Percentiles rank a stretch among this genome's conserved stretches.
These are phyloP conservation scores for Colletotrichum horii DNA, from an alignment of 2,329 filamentous ascomycete genomes.

Conservation along the genomic window DNA sequence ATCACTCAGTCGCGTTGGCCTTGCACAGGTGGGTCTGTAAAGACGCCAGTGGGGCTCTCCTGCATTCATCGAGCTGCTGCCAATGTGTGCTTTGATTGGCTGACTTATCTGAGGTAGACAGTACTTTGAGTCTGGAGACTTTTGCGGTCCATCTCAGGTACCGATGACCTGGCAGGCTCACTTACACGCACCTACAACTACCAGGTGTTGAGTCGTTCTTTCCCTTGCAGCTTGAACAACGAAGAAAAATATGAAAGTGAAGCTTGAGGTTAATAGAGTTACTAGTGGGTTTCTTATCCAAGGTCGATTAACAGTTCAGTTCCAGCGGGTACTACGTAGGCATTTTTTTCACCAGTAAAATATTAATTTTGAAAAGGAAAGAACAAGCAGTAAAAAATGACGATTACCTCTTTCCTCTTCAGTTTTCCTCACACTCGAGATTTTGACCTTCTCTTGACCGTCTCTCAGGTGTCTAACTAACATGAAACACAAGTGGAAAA, in stretches of 20 bases:
- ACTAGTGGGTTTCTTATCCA: not conserved
- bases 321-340: not conserved
- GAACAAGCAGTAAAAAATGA: not conserved
- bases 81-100: not conserved
- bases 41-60: not conserved
- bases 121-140: not conserved
- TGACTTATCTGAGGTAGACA: fast-evolving
- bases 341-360: not conserved
- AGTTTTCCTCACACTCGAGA: not conserved
- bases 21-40: slow-evolving; percentile 2
- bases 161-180: not conserved
- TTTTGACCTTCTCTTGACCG: not conserved
- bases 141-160: not conserved
- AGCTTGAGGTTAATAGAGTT: not conserved
- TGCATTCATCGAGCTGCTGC: not conserved
- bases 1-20: slow-evolving; percentile 19
- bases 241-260: not conserved
- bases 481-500: too few relatives aligned
- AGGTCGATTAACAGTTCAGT: not conserved
- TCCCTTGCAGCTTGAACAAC: not conserved
- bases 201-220: not conserved
- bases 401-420: not conserved
- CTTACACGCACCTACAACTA: not conserved
- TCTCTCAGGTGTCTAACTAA: not conserved
- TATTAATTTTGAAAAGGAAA: not conserved